Percentiles rank a stretch among this genome's conserved stretches.
These are phyloP conservation scores for Nemania serpens DNA, from an alignment of 2,329 filamentous ascomycete species.

Conservation along the genomic window DNA sequence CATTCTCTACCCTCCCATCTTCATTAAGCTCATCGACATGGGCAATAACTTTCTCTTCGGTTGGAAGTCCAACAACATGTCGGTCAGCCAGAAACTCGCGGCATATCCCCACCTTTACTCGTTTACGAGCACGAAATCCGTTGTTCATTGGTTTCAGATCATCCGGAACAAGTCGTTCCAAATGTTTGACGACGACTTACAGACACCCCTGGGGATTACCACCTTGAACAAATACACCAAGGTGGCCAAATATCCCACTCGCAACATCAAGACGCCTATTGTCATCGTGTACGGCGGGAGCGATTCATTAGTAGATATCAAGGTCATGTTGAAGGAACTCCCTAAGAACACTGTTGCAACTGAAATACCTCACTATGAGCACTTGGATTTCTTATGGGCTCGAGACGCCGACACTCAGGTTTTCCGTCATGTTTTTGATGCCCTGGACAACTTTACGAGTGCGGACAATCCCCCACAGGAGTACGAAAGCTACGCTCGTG, in stretches of 20 bases:
- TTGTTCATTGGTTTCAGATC: constrained; percentile 99
- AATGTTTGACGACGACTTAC: constrained; percentile 96
- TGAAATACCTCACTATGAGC: constrained; percentile 90
- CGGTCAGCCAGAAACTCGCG: constrained; percentile 84
- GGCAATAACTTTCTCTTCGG: constrained; percentile 83
- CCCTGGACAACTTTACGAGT: constrained; percentile 72
- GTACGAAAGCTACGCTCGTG: constrained; percentile 61
- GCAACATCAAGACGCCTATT: constrained; percentile 95
- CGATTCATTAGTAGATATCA: constrained; percentile 92
- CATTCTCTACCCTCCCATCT: constrained; percentile 91
- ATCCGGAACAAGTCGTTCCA: constrained; percentile 96
- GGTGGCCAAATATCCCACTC: constrained; percentile 92
- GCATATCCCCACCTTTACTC: constrained; percentile 96
- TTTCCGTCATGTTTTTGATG: constrained; percentile 89
- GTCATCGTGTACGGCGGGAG: constrained; percentile 92
- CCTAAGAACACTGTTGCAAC: constrained; percentile 83
- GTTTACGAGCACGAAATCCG: constrained; percentile 93
- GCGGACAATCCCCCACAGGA: constrained; percentile 63
- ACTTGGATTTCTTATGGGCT: constrained; percentile 96
- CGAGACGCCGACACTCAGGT: constrained; percentile 81
- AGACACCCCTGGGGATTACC: constrained; percentile 72
- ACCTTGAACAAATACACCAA: constrained; percentile 87
- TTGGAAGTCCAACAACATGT: constrained; percentile 87
- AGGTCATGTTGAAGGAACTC: constrained; percentile 87
- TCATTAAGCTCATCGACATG: constrained; percentile 83